These are phyloP conservation scores for Prunus padus DNA, from an alignment of 306 rosid species.

Conservation along the genomic window DNA sequence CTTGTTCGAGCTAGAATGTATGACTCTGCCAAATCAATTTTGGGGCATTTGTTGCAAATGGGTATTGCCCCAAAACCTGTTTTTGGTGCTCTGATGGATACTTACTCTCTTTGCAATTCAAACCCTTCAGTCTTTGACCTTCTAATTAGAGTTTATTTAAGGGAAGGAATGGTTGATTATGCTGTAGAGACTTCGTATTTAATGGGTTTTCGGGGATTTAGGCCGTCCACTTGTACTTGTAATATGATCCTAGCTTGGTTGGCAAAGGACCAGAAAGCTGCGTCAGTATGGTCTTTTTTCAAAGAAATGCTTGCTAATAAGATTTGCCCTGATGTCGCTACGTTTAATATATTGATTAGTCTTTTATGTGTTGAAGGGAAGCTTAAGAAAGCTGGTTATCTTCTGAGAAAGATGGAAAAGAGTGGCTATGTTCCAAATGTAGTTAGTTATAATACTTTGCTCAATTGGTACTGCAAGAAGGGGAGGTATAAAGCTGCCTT, in stretches of 20 bases:
- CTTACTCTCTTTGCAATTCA: slow-evolving; percentile 68
- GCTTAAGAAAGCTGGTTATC: slow-evolving; percentile 54
- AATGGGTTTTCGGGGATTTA: slow-evolving; percentile 61
- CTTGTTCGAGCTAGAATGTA: slow-evolving; percentile 79
- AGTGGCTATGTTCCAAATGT: slow-evolving; percentile 52
- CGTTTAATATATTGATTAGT: slow-evolving; percentile 61
- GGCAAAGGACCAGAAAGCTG: slow-evolving; percentile 49
- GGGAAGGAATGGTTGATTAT: slow-evolving; percentile 51
- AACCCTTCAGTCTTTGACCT: slow-evolving; percentile 80
- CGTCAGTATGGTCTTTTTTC: slow-evolving; percentile 59
- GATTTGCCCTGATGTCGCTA: slow-evolving; percentile 57
- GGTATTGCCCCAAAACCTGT: slow-evolving; percentile 44
- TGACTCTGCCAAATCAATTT: slow-evolving; percentile 52
- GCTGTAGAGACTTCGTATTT: slow-evolving; percentile 57
- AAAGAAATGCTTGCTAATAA: slow-evolving; percentile 56
- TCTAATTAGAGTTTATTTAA: slow-evolving; percentile 58
- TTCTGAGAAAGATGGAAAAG: slow-evolving; percentile 64
- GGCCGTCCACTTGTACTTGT: slow-evolving; percentile 69
- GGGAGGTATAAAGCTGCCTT: slow-evolving; percentile 57
- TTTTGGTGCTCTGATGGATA: slow-evolving; percentile 62
- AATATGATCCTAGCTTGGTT: slow-evolving; percentile 68
- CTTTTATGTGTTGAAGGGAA: slow-evolving; percentile 59
- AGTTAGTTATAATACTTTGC: slow-evolving; percentile 67
- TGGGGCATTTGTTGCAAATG: slow-evolving; percentile 47
- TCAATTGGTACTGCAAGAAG: slow-evolving; percentile 72